These are phyloP conservation scores for Thraustochytrium sp. DNA, from an alignment of 352 stramenopile genomes.

Conservation along the genomic window DNA sequence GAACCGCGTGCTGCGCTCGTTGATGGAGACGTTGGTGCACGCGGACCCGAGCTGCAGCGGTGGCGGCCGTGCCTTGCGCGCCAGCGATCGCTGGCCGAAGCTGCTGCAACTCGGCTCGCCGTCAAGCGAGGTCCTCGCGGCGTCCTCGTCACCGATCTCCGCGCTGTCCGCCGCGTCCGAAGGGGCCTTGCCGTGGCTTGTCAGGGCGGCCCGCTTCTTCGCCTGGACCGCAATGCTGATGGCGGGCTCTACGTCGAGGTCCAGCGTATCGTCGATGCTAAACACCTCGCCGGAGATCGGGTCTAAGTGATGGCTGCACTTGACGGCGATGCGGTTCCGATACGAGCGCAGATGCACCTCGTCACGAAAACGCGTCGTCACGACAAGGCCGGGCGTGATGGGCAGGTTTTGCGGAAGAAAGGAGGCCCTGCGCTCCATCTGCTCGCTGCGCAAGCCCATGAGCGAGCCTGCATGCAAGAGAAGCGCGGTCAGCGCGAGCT, in stretches of 20 bases:
- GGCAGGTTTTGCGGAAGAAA: background rate
- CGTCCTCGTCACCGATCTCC: too few relatives aligned
- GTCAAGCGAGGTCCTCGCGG: too few relatives aligned
- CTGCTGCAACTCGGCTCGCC: too few relatives aligned
- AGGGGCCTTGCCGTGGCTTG: too few relatives aligned
- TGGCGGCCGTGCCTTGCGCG: background rate
- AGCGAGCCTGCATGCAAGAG: conserved; percentile 13
- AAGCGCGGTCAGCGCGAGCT: conserved; percentile 8
- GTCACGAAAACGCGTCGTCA: conserved; percentile 9
- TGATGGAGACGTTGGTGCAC: background rate
- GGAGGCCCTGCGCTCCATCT: background rate
- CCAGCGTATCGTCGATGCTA: conserved; percentile 1
- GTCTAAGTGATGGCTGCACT: conserved; percentile 34
- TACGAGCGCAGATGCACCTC: conserved; percentile 37
- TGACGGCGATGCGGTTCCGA: conserved; percentile 4
- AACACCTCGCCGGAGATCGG: conserved; percentile 39
- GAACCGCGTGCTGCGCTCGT: background rate
- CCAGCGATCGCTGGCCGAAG: background rate
- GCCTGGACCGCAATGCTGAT: background rate
- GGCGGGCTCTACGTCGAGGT: background rate
- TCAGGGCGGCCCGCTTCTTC: too few relatives aligned
- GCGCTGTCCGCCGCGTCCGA: too few relatives aligned
- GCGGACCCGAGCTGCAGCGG: conserved; percentile 1
- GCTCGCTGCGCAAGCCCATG: background rate
- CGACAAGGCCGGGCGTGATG: background rate